Evolutionary conservation across 1,284 basidiomycete genomes (phyloP), one percentile per base, ranked within the genome.

Genomic region (Trichosporon sp.): DNA sequence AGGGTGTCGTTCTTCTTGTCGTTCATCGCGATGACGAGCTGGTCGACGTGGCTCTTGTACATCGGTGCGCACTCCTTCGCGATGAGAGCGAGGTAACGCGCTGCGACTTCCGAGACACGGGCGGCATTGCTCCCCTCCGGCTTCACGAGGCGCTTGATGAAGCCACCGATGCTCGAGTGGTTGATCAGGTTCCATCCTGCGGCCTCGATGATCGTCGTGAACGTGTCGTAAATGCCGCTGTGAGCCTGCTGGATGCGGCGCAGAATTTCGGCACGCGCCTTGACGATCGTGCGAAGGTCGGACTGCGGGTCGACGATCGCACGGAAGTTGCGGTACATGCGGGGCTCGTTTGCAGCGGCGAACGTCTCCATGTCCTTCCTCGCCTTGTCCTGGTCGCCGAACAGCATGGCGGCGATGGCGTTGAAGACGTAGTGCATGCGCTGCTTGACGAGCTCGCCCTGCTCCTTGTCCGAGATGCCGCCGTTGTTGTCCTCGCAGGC

Each of bases 241-340:
- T 89, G 88, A 1, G 89, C 87, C 78, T 92, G 90, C 71, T 93
- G 92, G 10, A 94, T 79, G 35, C 93, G 89, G 14, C 90, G 88
- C 16, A 89, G 78, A 77, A 95, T 91, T 79, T 97, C 95, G 78
- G 86, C 88, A 90, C 94, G 77, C 7, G 92, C 87, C 83, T 96
- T 98, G 71, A 92, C 86, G 1, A 96, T 86, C 4, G 87, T 87
- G 79, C 92, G 93, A 35, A 98, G 84, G 78, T 96, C 92, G 0
- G 91, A 90, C 76, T 93, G 90, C 0, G 91, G 86, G 80, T 98
- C 94, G 84, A 93, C 88, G 77, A 92, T 90, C 0, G 88, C 90
- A 79, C 89, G 91, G 59, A 96, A 85, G 4, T 96, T 86, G 81
- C 92, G 94, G 85, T 95, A 97, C 10, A 96, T 85, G 66, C 93